Evolutionary conservation across 148 eudicot genomes (phyloP), one percentile per base, ranked within the genome.

Genomic region (Nepenthes mirabilis): DNA sequence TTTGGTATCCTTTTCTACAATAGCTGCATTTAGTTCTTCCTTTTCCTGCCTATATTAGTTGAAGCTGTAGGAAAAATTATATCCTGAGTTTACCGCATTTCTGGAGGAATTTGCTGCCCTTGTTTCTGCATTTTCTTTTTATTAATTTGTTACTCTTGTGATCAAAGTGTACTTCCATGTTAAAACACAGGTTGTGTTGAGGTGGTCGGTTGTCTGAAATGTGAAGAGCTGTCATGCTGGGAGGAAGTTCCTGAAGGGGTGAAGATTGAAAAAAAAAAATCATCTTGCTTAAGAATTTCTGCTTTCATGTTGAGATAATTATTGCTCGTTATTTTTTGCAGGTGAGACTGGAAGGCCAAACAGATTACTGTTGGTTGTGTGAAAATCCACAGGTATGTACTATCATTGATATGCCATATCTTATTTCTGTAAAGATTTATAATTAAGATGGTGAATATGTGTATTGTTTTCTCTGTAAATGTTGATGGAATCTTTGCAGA

Each of bases 201-300:
- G 59, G 82, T 90, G 55, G 89, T 79, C 68, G 97, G 97, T 1
- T 87, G 89, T 64, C 69, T 90, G 51, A 82, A 68, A 58, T 57
- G 86, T 57, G 86, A 87, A 59, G 97, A 90, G 76, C 77, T 90
- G 62, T 70, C 72, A 65, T 58, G 58, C 63, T 90, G 89, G 97
- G 77, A 79, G 54, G 84, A 79, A 68, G 78, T 90, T 37, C 89
- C 91, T 53, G 77, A 78, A 79, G 88, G 91, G 80, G 97, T 90
- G 67, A 50, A 64, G 36, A 52, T 34, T 8, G 52, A 23, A 23
- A 23, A 23, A 23, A 23, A 23, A 23, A 23, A 23, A 23, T 23
- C 23, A 23, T 23, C 23, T 23, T 23, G 23, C 23, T 23, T 23
- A 23, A 23, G 23, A 23, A 23, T 23, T 23, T 23, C 23, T 23